Evolutionary conservation across 106 monocot genomes (phyloP), one percentile per base, ranked within the genome.

Genomic region (Hemerocallis citrina): DNA sequence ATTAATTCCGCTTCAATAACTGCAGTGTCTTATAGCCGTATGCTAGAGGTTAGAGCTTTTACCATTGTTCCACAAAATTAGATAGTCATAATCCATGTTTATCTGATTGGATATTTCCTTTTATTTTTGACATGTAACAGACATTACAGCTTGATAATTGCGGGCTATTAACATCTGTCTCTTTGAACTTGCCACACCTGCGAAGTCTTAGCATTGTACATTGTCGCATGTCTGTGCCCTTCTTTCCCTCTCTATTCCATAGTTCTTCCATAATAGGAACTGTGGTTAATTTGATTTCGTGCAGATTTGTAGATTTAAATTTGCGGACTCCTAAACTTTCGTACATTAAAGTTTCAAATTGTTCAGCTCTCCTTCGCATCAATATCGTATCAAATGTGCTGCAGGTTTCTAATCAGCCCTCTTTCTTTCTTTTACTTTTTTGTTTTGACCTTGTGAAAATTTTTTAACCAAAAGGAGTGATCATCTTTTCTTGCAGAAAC

Each of bases 241-340:
- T n/a, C n/a, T n/a, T 5, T 38, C 7, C 11, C 37, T 38, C 37
- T 38, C 5, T 38, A 38, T 38, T 38, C 37, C 37, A 11, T 6
- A 38, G 37, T 11, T 38, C 11, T 6, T 38, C 37, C 37, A 6
- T 11, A 38, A 38, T 5, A 11, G 37, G 11, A 38, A 38, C 37
- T 38, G 37, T 6, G 11, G 11, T 38, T 38, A 38, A 38, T 6
- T 6, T 38, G 7, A 5, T 38, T 38, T 38, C 37, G 37, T 38
- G 48, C 68, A 93, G 93, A 37, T 82, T 93, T 75, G 70, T 77
- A 45, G 85, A 93, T 62, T 75, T 93, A 54, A 85, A 85, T 75
- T 44, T 93, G 63, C 67, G 81, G 24, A 74, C 85, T 60, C 85
- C 81, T 16, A 64, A 64, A n/a, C 85, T 93, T 66, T 77, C 79